Base-by-base conservation (phyloP, 1,284 basidiomycete species). In the Coniferiporia sulphurascens region DNA sequence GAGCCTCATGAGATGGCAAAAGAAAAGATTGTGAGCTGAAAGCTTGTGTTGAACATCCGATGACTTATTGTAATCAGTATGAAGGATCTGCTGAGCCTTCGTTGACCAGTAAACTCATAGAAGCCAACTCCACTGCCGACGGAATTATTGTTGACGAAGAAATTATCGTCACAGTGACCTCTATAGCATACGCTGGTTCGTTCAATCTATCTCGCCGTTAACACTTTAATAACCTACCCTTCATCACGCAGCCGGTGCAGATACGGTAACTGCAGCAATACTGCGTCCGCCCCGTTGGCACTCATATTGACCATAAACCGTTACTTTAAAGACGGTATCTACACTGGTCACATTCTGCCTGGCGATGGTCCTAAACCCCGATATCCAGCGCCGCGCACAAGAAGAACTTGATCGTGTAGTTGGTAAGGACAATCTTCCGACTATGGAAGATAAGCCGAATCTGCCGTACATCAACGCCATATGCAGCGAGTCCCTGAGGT, bases 401-500 rank as follows among this genome's bases (percentile, higher is more conserved):
- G 63, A 52, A 32, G 62, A 64, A 49, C 27, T 63, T 6, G 62
- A 64, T 36, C 64, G 55, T 21, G 65, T 67, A 10, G 56, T 68
- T 1, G 66, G 66, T 15, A 56, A 58, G n/a, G 60, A 62, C 43
- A 56, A 60, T 27, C 48, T 61, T n/a, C 66, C 66, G 1, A 61
- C 56, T 1, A 57, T 64, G 13, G 61, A 62, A 12, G 68, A 69
- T 44, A 48, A 59, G 36, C 59, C 49, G 13, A 59, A 66, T 15
- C 48, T 68, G 17, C 68, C 68, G n/a, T 68, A 63, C 43, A 46
- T 65, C 27, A 41, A 61, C 12, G 64, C 64, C 9, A 58, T 65
- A 22, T 51, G 53, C 52, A 64, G 61, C 38, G 64, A 65, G 59
- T 60, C 34, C 22, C 32, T 35, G 10, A 36, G 43, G 7, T 13